Evolutionary conservation across 768 basidiomycete genomes (phyloP).

Genomic region (Tubosaeta sp.): DNA sequence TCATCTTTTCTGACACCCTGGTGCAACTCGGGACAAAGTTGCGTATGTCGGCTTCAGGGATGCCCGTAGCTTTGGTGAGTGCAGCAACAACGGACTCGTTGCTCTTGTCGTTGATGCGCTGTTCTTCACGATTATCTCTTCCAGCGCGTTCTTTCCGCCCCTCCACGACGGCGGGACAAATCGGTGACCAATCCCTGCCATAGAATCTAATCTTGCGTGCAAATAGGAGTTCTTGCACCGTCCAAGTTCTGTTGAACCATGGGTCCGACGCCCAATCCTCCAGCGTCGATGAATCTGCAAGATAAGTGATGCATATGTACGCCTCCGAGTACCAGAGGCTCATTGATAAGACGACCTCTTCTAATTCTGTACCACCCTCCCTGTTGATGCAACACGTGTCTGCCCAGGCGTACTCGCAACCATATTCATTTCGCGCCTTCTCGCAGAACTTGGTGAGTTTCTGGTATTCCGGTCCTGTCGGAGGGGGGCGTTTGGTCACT

Average conservation of each 20-base stretch:
- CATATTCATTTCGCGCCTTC: constrained; percentile 22
- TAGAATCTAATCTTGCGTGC: constrained; percentile 23
- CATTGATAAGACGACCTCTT: constrained; percentile 25
- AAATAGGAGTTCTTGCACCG: constrained; percentile 22
- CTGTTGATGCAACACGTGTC: constrained; percentile 28
- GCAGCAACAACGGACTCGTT: constrained; percentile 14
- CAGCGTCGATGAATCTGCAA: constrained; percentile 16
- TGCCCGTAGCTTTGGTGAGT: constrained; percentile 17
- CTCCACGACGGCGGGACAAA: constrained; percentile 12
- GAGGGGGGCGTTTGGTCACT: constrained; percentile 8
- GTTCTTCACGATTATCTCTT: constrained; percentile 10
- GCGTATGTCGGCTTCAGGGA: constrained; percentile 20
- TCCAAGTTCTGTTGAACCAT: constrained; percentile 25
- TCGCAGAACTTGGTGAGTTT: constrained; percentile 27
- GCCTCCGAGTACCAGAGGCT: constrained; percentile 24
- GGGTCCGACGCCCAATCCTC: constrained; percentile 22
- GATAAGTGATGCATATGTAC: constrained; percentile 20
- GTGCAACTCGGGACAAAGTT: constrained; percentile 17
- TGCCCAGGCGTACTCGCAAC: constrained; percentile 26
- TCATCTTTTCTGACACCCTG: constrained; percentile 22
- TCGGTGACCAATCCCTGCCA: constrained; percentile 21
- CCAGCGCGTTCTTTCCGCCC: constrained; percentile 12
- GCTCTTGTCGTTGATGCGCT: constrained; percentile 22
- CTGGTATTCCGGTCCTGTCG: constrained; percentile 20
- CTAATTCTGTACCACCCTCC: constrained; percentile 25